phyloP scores from a whole-genome alignment of 176 grass and related monocot genomes.

The Triticum urartu region DNA sequence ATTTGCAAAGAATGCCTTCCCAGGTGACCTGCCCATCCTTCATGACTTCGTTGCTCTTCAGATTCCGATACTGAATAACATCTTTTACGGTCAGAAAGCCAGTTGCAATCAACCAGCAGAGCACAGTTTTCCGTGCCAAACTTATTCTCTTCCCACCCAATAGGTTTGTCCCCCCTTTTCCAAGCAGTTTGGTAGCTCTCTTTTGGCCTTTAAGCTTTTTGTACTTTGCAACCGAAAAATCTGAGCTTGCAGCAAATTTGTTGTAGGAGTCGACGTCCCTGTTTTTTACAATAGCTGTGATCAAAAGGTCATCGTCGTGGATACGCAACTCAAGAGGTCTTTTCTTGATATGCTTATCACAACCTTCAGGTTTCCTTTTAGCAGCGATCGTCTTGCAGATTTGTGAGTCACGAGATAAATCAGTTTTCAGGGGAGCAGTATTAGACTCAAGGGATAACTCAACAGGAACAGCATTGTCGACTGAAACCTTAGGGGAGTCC shows the following conservation, averaged over 20 bases:
- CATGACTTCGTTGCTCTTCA: conserved; percentile 53
- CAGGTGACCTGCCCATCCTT: conserved; percentile 86
- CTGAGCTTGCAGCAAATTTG: conserved; percentile 46
- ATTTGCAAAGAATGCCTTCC: conserved; percentile 88
- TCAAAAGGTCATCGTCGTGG: conserved; percentile 91
- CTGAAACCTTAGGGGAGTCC: conserved; percentile 41
- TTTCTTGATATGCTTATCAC: conserved; percentile 52
- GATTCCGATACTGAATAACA: conserved; percentile 75
- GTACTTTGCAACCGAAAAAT: conserved; percentile 35
- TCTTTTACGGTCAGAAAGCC: conserved; percentile 87
- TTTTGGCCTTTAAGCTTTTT: conserved; percentile 58
- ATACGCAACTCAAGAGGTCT: conserved; percentile 82
- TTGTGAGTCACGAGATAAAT: conserved; percentile 20
- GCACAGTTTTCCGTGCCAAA: conserved; percentile 79
- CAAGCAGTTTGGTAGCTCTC: conserved; percentile 46
- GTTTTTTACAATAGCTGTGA: conserved; percentile 90
- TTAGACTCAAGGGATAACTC: conserved; percentile 33
- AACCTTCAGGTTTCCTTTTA: conserved; percentile 40
- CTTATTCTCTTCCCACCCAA: conserved; percentile 65
- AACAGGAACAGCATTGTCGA: conserved; percentile 19
- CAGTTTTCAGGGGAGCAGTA: conserved; percentile 27
- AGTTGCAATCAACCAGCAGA: conserved; percentile 92
- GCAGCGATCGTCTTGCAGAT: conserved; percentile 20
- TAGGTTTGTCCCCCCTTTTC: conserved; percentile 55
- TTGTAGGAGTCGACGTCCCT: conserved; percentile 69